Percentiles rank a stretch among this genome's conserved stretches.
These are phyloP conservation scores for Ustilago trichophora DNA, from an alignment of 1,284 basidiomycete species.

Conservation along the genomic window DNA sequence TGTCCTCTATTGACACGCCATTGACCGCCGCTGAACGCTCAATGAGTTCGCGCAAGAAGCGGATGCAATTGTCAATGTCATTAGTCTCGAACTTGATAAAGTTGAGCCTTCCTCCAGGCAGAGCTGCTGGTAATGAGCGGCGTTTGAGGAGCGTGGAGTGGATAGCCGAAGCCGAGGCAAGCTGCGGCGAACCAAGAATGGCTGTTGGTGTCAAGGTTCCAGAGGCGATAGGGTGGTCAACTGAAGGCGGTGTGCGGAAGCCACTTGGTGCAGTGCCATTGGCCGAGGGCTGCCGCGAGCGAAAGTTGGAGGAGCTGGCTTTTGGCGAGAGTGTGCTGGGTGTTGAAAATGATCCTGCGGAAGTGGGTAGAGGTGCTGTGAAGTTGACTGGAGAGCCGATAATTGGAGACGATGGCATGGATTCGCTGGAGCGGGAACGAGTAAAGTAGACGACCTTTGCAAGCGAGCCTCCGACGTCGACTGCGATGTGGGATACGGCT, in stretches of 20 bases:
- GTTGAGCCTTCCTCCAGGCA: constrained; percentile 90
- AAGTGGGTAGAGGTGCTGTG: constrained; percentile 5
- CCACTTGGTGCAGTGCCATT: constrained; percentile 14
- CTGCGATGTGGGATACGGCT: constrained; percentile 64
- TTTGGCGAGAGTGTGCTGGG: constrained; percentile 30
- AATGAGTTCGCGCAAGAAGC: constrained; percentile 88
- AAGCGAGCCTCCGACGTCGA: constrained; percentile 84
- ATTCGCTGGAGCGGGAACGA: constrained; percentile 60
- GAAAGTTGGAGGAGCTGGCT: constrained; percentile 28
- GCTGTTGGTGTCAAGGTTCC: constrained; percentile 59
- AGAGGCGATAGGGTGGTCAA: constrained; percentile 35
- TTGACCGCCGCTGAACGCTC: constrained; percentile 86
- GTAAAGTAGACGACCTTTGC: constrained; percentile 99
- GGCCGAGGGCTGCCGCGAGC: constrained; percentile 39
- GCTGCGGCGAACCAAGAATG: constrained; percentile 37
- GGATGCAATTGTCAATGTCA: constrained; percentile 81
- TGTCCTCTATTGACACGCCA: constrained; percentile 84
- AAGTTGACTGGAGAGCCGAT: constrained; percentile 7
- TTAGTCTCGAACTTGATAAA: constrained; percentile 97
- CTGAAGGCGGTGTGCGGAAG: constrained; percentile 48
- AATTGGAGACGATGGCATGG: constrained; percentile 19
- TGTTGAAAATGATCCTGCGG: constrained; percentile 12
- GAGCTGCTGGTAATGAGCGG: constrained; percentile 55
- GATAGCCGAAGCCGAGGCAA: constrained; percentile 46
- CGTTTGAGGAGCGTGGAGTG: constrained; percentile 55